Base-by-base conservation (phyloP, 257 asterid species). In the Rauvolfia tetraphylla region DNA sequence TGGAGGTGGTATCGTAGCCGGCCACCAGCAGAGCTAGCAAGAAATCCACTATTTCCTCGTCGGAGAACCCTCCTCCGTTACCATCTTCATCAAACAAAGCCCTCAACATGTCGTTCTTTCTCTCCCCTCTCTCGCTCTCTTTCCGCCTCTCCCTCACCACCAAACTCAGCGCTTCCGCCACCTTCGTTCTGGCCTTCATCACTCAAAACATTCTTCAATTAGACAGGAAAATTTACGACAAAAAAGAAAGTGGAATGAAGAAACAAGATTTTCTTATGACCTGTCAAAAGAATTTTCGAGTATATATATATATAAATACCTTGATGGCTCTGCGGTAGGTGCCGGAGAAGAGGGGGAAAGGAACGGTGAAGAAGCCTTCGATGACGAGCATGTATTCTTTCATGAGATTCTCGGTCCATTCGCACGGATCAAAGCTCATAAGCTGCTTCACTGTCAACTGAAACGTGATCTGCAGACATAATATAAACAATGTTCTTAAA, bases 341-440 rank as follows among this genome's bases (percentile, higher is more conserved):
- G 88, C 92, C 29, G 68, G 97, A 95, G 84, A 95, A 85, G n/a
- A 90, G 10, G 42, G 97, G 93, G n/a, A 87, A 83, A 78, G 99
- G 98, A 53, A 95, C 86, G 53, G 92, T 74, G 88, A 95, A 95
- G 81, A 95, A 95, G 73, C 99, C 99, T 83, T 95, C 99, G 80
- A 95, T 95, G 7, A 95, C 96, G 63, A 93, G 95, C 98, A 95
- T 89, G 85, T 95, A 95, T 87, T 93, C 98, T 73, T 93, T 91
- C 99, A 93, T 95, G 49, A 95, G 85, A n/a, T 90, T 90, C 81
- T 90, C 96, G 11, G 99, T 92, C 98, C 97, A 92, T 85, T 93
- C 97, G 79, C 99, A 91, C 13, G 97, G 99, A 93, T 95, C 99
- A 75, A 95, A 86, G 84, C 99, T 95, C 98, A 95, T 89, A 71